phyloP scores from a whole-genome alignment of 2,329 filamentous ascomycete species.

The Microsporum ferrugineum region DNA sequence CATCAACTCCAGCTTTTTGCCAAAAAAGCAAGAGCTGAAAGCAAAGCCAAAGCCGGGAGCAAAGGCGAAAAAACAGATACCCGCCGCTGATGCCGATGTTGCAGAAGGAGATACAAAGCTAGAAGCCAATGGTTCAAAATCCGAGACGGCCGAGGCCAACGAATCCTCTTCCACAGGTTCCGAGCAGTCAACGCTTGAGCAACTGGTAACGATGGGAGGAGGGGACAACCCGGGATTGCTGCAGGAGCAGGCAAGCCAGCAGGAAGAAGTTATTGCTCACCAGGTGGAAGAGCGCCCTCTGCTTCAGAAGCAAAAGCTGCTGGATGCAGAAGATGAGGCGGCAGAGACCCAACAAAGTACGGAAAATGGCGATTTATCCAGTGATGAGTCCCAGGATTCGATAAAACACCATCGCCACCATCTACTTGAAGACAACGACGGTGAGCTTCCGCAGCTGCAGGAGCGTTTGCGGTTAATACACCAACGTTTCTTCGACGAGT shows the following conservation, averaged over 20 bases:
- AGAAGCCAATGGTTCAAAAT: conserved; percentile 25
- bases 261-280: conserved; percentile 75
- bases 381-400: conserved; percentile 30
- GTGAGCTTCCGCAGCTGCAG: conserved; percentile 66
- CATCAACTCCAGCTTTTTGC: conserved; percentile 95
- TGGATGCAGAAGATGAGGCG: conserved; percentile 72
- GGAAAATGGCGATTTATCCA: conserved; percentile 36
- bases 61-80: conserved; percentile 18
- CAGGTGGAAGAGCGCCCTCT: conserved; percentile 82
- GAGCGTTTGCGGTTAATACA: conserved; percentile 67
- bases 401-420: conserved; percentile 50
- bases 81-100: not conserved
- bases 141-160: conserved; percentile 13
- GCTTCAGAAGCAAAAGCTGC: conserved; percentile 79
- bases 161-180: conserved; percentile 8
- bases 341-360: conserved; percentile 37
- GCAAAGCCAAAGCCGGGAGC: conserved; percentile 27
- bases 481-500: conserved; percentile 67
- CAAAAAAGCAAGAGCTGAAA: conserved; percentile 53
- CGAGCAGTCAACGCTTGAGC: conserved; percentile 53
- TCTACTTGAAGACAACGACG: conserved; percentile 76
- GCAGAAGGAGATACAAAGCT: conserved; percentile 15
- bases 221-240: conserved; percentile 57
- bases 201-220: conserved; percentile 63
- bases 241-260: conserved; percentile 67